These are phyloP conservation scores for Fermentozyma sake DNA, from an alignment of 1,139 yeast genomes.

Conservation along the genomic window DNA sequence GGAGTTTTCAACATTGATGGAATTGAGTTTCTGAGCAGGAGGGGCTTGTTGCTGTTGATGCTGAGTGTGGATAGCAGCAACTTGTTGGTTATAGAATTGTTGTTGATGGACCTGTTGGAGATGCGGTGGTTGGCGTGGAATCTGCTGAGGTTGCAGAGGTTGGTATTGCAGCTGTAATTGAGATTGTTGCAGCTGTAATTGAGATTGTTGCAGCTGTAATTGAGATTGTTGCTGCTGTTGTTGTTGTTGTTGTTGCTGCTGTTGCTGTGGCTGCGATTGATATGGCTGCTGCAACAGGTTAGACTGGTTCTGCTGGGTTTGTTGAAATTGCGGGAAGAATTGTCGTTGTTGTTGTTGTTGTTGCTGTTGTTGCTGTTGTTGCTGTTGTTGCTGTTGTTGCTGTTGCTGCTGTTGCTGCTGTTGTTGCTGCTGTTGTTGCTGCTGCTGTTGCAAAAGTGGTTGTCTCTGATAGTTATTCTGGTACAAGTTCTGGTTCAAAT, in stretches of 20 bases:
- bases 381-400: slow-evolving; percentile 25
- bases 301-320: slow-evolving; percentile 12
- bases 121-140: slow-evolving; percentile 15
- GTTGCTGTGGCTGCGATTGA: slow-evolving; percentile 1
- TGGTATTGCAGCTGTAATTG: slow-evolving; percentile 23
- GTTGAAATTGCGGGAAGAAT: slow-evolving; percentile 26
- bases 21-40: slow-evolving; percentile 18
- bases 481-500: slow-evolving; percentile 33
- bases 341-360: slow-evolving; percentile 22
- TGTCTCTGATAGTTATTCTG: slow-evolving; percentile 27
- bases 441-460: slow-evolving; percentile 21
- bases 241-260: slow-evolving; percentile 2
- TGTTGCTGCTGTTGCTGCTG: slow-evolving; percentile 20
- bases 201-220: slow-evolving; percentile 15
- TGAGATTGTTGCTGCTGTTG: slow-evolving; percentile 21
- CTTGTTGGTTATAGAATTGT: slow-evolving; percentile 19
- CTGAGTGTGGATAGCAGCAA: slow-evolving; percentile 9
- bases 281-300: slow-evolving; percentile 13
- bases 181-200: slow-evolving; percentile 18
- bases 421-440: slow-evolving; percentile 26
- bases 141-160: slow-evolving; percentile 22
- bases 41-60: slow-evolving; percentile 9
- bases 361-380: slow-evolving; percentile 25
- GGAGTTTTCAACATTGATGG: slow-evolving; percentile 43
- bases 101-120: slow-evolving; percentile 21